Base-by-base conservation (phyloP, 805 yeast species). In the Starmerella gropengiesseri region DNA sequence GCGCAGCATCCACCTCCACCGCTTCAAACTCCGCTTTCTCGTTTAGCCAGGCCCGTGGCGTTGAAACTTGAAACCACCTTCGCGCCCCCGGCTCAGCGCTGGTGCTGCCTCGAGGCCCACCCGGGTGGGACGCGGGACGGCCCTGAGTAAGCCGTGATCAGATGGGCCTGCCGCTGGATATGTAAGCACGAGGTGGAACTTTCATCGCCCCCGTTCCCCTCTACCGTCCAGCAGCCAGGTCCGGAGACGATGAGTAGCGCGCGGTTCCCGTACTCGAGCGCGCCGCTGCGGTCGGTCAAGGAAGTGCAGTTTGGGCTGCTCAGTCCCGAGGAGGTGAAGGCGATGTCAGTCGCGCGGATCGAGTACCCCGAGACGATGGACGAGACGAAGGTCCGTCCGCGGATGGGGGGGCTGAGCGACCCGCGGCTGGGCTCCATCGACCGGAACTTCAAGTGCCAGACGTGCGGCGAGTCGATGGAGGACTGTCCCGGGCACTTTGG, bases 281-380 rank as follows among this genome's bases (percentile, higher is more conserved):
- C 98, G 48, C 98, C 98, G 43, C 76, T 91, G 64, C 85, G 97
- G 64, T 79, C 95, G 40, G 87, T 91, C 50, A 89, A 87, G 67
- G 98, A 91, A 73, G 96, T 78, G 60, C 98, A 91, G 70, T 93
- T 91, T 70, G 98, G 99, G 50, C 77, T 91, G 57, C 76, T 91
- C 50, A 86, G 97, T 23, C 98, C 99, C 21, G 98, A 91, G 68
- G 98, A 91, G 70, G 73, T 81, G 51, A 81, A 95, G 64, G 96
- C 97, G 38, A 87, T 91, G 53, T 84, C 95, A 49, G 98, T 93
- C 47, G 97, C 96, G 32, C 91, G 91, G 61, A 85, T 91, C 58
- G 96, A 89, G 64, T 91, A 82, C 59, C 98, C 99, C 18, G 99
- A 91, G 66, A 91, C 96, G n/a, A 91, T 91, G 95, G 98, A 91